These are phyloP conservation scores for Schizochytrium sp. DNA, from an alignment of 108 stramenopile genomes.

Conservation along the genomic window DNA sequence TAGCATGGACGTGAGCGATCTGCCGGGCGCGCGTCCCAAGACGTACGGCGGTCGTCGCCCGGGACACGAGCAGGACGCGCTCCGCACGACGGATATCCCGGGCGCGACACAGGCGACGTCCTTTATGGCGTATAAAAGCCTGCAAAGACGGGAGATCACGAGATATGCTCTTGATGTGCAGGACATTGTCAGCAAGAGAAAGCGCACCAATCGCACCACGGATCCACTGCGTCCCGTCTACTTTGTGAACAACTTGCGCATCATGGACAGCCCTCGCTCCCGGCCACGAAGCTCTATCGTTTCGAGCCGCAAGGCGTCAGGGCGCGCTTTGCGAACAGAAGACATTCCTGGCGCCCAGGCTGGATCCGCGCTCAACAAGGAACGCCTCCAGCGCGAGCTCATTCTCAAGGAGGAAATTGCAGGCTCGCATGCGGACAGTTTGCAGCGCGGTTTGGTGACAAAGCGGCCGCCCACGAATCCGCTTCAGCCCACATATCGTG, in stretches of 20 bases:
- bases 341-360: background rate
- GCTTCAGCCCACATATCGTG: background rate
- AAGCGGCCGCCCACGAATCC: background rate
- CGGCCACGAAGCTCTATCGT: background rate
- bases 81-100: background rate
- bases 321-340: background rate
- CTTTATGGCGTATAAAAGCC: background rate
- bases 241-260: background rate
- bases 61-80: background rate
- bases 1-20: constrained; percentile 1
- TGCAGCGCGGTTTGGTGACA: background rate
- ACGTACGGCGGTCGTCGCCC: background rate
- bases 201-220: background rate
- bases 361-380: background rate
- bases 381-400: background rate
- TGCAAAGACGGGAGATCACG: background rate
- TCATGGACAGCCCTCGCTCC: background rate
- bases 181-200: background rate
- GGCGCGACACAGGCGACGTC: background rate
- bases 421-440: background rate
- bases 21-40: background rate
- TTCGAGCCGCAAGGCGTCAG: background rate
- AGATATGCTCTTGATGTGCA: background rate
- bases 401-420: background rate
- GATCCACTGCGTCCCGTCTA: background rate